A percentile compares a stretch with the other conserved stretches of the same genome.
phyloP scores from a whole-genome alignment of 768 basidiomycete species.

The Lyophyllum shimeji region DNA sequence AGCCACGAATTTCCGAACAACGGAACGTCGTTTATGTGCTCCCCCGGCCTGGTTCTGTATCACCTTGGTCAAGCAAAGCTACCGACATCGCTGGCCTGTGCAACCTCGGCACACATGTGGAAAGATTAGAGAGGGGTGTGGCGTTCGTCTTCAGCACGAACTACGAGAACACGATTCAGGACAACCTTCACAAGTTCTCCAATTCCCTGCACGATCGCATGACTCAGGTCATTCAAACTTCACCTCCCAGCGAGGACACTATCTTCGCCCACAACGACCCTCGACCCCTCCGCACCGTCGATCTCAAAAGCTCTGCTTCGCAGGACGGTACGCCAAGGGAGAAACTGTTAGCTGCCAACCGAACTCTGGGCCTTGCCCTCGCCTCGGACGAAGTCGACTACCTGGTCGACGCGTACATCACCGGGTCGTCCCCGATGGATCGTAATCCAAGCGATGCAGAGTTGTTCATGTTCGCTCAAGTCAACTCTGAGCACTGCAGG shows the following conservation, averaged over 20 bases:
- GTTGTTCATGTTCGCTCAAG: slow-evolving; percentile 99
- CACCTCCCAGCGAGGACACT: slow-evolving; percentile 53
- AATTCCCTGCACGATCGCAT: slow-evolving; percentile 91
- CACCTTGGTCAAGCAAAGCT: slow-evolving; percentile 99
- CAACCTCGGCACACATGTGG: slow-evolving; percentile 68
- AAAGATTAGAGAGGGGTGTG: slow-evolving; percentile 84
- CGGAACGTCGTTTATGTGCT: slow-evolving; percentile 66
- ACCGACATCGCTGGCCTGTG: slow-evolving; percentile 93
- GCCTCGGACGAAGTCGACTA: slow-evolving; percentile 90
- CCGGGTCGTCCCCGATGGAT: slow-evolving; percentile 62
- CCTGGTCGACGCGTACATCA: slow-evolving; percentile 83
- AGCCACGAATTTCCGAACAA: slow-evolving; percentile 30
- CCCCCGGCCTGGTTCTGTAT: slow-evolving; percentile 88
- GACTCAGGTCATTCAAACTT: slow-evolving; percentile 78
- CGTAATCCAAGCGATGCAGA: slow-evolving; percentile 96
- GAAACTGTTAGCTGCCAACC: slow-evolving; percentile 76
- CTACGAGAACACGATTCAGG: slow-evolving; percentile 37
- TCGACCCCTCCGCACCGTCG: slow-evolving; percentile 19
- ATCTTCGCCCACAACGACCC: slow-evolving; percentile 65
- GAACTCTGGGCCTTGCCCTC: slow-evolving; percentile 85
- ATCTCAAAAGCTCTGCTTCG: slow-evolving; percentile 46
- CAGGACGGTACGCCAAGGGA: slow-evolving; percentile 47
- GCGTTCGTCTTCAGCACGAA: slow-evolving; percentile 60
- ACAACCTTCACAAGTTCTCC: slow-evolving; percentile 54
- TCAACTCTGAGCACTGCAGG: slow-evolving; percentile 99